Base-by-base conservation (phyloP, 768 basidiomycete genomes). In the Crucibulum laeve region DNA sequence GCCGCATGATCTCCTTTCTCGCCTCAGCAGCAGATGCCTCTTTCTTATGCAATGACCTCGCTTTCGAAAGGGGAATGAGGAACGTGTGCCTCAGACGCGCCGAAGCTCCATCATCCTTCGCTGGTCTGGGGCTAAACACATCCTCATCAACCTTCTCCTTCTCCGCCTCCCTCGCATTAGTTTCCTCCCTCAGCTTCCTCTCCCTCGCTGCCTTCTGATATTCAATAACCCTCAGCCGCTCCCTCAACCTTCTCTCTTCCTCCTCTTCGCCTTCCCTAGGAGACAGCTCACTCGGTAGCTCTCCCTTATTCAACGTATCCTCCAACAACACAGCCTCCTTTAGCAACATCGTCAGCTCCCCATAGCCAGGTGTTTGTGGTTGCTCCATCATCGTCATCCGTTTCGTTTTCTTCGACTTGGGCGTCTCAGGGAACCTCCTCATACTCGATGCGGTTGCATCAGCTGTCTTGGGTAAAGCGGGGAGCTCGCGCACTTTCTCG, bases 281-380 rank as follows among this genome's bases (percentile, higher is more conserved):
- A n/a, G n/a, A n/a, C n/a, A n/a, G n/a, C 43, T 74, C 73, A 38
- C 58, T 59, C 1, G 72, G 71, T 11, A 75, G 55, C 38, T 73
- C 71, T 3, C 79, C 79, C 22, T 66, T 65, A 33, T 68, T 69
- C 30, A 86, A 62, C 44, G 68, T 68, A 54, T 70, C 56, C 62
- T 84, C 82, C 37, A 85, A 56, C 42, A 76, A 52, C 23, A 81
- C 76, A 5, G 83, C 77, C 40, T 82, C 77, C 34, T 76, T 73
- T 21, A 84, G 54, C 37, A 86, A 60, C 24, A 65, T 58, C 3
- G 76, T 69, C 43, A 86, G 54, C 36, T 85, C 83, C 2, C 72
- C 73, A 24, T 50, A 61, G 5, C 71, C 75, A 24, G 78, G 77
- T 53, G 69, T 80, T 19, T 66, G 17, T 2, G 73, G 68, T 4